A percentile compares a stretch with the other conserved stretches of the same genome.
phyloP scores from a whole-genome alignment of 2,329 filamentous ascomycete genomes.

The Rasamsonia emersonii region DNA sequence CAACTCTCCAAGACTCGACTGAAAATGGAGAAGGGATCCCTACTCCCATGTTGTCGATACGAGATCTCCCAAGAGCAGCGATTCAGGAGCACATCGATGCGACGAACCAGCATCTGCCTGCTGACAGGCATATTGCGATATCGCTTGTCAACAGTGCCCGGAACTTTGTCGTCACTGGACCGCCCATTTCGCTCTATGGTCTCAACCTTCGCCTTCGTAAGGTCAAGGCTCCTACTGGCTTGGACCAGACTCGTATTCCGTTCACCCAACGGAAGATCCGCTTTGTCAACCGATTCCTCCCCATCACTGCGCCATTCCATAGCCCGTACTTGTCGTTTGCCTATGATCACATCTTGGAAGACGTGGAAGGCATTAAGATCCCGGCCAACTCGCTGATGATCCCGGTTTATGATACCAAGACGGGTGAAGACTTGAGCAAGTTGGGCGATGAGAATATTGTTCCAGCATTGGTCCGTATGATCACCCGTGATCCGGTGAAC shows the following conservation, averaged over 20 bases:
- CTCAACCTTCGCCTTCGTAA: slow-evolving; percentile 91
- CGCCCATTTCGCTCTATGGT: slow-evolving; percentile 91
- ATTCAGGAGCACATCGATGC: slow-evolving; percentile 95
- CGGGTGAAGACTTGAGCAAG: slow-evolving; percentile 71
- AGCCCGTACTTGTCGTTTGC: slow-evolving; percentile 85
- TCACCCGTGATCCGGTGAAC: slow-evolving; percentile 86
- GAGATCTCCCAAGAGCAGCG: slow-evolving; percentile 76
- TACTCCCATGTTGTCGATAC: slow-evolving; percentile 96
- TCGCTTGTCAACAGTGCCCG: slow-evolving; percentile 94
- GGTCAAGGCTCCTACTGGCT: slow-evolving; percentile 92
- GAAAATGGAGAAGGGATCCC: slow-evolving; percentile 92
- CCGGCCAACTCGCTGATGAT: slow-evolving; percentile 66
- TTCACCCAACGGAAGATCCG: slow-evolving; percentile 93
- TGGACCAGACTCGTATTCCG: slow-evolving; percentile 90
- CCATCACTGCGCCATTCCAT: slow-evolving; percentile 97
- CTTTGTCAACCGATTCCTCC: slow-evolving; percentile 93
- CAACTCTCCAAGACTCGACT: slow-evolving; percentile 81
- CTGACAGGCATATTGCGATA: slow-evolving; percentile 87
- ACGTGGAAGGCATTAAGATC: slow-evolving; percentile 75
- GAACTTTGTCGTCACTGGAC: slow-evolving; percentile 93
- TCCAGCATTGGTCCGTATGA: slow-evolving; percentile 78
- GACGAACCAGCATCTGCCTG: slow-evolving; percentile 90
- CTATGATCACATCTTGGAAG: slow-evolving; percentile 72
- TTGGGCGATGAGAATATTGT: slow-evolving; percentile 70
- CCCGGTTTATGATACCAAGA: slow-evolving; percentile 83